Evolutionary conservation across 2,329 filamentous ascomycete genomes (phyloP).

Genomic region (Curvularia sp.): DNA sequence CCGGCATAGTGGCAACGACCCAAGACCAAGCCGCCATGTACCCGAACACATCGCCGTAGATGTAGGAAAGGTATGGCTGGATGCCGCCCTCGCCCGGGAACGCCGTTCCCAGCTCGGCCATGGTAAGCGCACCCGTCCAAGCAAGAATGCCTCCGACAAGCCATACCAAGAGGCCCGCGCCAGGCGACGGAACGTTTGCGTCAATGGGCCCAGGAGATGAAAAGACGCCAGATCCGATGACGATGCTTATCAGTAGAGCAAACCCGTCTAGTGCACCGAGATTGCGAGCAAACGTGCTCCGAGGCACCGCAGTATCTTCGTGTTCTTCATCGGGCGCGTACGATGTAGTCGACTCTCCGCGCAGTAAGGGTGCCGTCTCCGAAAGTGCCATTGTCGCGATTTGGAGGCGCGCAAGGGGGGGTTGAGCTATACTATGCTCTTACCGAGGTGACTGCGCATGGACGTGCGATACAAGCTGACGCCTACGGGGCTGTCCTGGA

Average conservation of each 20-base stretch:
- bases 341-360: slow-evolving; percentile 16
- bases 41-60: slow-evolving; percentile 67
- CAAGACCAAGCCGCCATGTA: slow-evolving; percentile 72
- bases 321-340: slow-evolving; percentile 23
- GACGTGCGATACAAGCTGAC: not conserved
- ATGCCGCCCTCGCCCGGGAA: slow-evolving; percentile 71
- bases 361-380: slow-evolving; percentile 36
- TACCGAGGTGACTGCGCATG: slow-evolving; percentile 6
- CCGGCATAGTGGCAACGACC: slow-evolving; percentile 71
- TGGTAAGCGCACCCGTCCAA: slow-evolving; percentile 69
- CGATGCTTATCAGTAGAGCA: slow-evolving; percentile 68
- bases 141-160: slow-evolving; percentile 67
- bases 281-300: slow-evolving; percentile 44
- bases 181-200: slow-evolving; percentile 69
- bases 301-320: slow-evolving; percentile 23
- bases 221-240: slow-evolving; percentile 71
- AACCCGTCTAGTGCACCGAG: slow-evolving; percentile 54
- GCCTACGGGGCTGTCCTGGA: not conserved
- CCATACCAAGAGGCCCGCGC: slow-evolving; percentile 66
- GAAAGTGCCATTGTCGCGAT: slow-evolving; percentile 30
- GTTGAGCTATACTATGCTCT: not conserved
- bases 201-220: slow-evolving; percentile 70
- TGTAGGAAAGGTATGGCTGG: slow-evolving; percentile 67
- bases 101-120: slow-evolving; percentile 69
- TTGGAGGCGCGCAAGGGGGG: not conserved